phyloP scores from a whole-genome alignment of 495 filamentous ascomycete species.

The Clohesyomyces aquaticus region DNA sequence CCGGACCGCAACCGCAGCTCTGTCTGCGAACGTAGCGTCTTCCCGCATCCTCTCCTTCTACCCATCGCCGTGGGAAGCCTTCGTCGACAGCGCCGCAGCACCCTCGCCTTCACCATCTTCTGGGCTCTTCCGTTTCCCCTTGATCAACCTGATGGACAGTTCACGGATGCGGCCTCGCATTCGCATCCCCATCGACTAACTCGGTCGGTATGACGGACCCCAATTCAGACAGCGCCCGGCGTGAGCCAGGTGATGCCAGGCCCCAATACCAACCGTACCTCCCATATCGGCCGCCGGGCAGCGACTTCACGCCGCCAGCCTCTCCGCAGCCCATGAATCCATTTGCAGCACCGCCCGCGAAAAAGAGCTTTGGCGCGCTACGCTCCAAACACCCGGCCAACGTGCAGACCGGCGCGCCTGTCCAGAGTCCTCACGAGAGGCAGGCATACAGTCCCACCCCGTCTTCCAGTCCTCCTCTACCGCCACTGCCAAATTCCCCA shows the following conservation, averaged over 20 bases:
- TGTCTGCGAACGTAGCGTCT: no score
- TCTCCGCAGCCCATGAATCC: slow-evolving; percentile 26
- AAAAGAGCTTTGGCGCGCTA: slow-evolving; percentile 16
- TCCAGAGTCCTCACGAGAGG: slow-evolving; percentile 7
- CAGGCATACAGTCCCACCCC: slow-evolving; percentile 30
- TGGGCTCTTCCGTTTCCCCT: not conserved
- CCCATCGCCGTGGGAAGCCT: no score
- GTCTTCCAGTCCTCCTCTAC: slow-evolving; percentile 28
- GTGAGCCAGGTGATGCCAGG: not conserved
- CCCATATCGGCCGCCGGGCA: slow-evolving; percentile 15
- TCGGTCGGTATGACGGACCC: not conserved
- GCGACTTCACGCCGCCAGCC: slow-evolving; percentile 29
- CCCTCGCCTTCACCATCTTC: no score
- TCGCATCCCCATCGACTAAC: not conserved
- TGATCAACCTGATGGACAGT: not conserved
- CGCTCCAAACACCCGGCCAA: slow-evolving; percentile 12
- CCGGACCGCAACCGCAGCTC: no score
- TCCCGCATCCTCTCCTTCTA: no score
- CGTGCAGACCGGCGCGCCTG: slow-evolving; percentile 6
- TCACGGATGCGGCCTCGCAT: slow-evolving; percentile 5
- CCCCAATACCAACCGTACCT: slow-evolving; percentile 19
- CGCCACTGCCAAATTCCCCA: slow-evolving; percentile 23
- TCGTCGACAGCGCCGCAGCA: no score
- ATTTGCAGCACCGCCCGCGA: not conserved
- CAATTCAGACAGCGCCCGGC: not conserved